phyloP scores from a whole-genome alignment of 192 early-diverging fungal species.

The Thamnidium elegans region DNA sequence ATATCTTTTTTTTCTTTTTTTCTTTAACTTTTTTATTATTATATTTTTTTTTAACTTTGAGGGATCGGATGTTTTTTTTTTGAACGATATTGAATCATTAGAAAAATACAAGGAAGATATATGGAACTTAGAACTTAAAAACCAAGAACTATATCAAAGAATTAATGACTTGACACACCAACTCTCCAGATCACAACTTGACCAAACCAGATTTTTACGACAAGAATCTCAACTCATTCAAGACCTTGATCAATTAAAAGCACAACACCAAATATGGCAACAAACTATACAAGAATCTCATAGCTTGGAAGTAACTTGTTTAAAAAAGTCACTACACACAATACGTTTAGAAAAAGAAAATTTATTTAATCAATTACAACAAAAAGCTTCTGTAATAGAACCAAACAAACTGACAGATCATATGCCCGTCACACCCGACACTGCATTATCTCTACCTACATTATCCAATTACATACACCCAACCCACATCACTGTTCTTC shows the following conservation, averaged over 20 bases:
- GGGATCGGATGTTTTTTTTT: constrained; percentile 16
- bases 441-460: too few species aligned
- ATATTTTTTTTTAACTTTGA: background rate
- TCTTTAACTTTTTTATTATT: background rate
- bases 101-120: constrained; percentile 28
- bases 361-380: too few species aligned
- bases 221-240: background rate
- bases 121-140: constrained; percentile 23
- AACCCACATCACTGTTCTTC: too few species aligned
- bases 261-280: background rate
- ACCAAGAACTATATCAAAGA: constrained; percentile 21
- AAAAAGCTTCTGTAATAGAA: too few species aligned
- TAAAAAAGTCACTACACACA: too few species aligned
- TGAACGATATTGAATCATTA: constrained; percentile 15
- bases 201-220: background rate
- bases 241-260: background rate
- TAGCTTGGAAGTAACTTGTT: too few species aligned
- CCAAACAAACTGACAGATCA: too few species aligned
- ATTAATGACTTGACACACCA: constrained; percentile 3
- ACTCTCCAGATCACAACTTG: background rate
- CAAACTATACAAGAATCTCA: background rate
- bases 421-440: too few species aligned
- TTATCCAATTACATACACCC: too few species aligned
- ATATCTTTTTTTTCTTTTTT: constrained; percentile 12
- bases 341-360: too few species aligned